Evolutionary conservation across 768 basidiomycete genomes (phyloP), one percentile per base, ranked within the genome.

Genomic region (Kwoniella botswanensis): DNA sequence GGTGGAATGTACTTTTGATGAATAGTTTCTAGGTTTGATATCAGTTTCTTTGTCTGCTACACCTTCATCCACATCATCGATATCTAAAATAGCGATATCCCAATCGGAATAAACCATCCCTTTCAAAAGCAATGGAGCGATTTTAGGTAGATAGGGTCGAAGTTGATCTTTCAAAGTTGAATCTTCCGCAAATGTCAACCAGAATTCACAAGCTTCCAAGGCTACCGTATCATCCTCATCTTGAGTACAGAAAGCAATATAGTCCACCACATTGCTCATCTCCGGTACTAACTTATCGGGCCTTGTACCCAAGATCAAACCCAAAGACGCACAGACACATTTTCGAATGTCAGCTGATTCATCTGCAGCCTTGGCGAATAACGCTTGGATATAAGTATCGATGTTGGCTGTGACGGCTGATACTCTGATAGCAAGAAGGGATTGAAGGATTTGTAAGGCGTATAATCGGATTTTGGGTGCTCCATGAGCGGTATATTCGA

Each of bases 181-280:
- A 76, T 98, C 94, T 82, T 99, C 97, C 17, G 97, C 95, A 80
- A 99, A 98, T 1, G 95, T 97, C 71, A 99, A 87, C 97, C 97
- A 99, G 84, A 99, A 99, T 87, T 99, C 97, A 87, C 95, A 97
- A 24, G 97, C 97, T 85, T 99, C 97, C 60, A 99, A 87, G 2
- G 96, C 94, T 64, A 85, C 96, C 72, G 91, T 91, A 85, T 98
- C 95, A 83, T 98, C 94, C 85, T 92, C 92, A 86, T 98, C 95
- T 85, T 95, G 94, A 15, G 94, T 98, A 29, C 94, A 96, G 85
- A 94, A 98, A 50, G 98, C 88, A 93, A 99, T 98, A 84, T 97
- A 99, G 82, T 97, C 94, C 29, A 96, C 94, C 53, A 99, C 97
- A 76, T 93, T 94, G 24, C 86, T 83, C 88, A 99, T 93, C 82